A percentile compares a stretch with the other conserved stretches of the same genome.
Evolutionary conservation across 257 asterid genomes (phyloP).

Genomic region (Rhazya stricta): DNA sequence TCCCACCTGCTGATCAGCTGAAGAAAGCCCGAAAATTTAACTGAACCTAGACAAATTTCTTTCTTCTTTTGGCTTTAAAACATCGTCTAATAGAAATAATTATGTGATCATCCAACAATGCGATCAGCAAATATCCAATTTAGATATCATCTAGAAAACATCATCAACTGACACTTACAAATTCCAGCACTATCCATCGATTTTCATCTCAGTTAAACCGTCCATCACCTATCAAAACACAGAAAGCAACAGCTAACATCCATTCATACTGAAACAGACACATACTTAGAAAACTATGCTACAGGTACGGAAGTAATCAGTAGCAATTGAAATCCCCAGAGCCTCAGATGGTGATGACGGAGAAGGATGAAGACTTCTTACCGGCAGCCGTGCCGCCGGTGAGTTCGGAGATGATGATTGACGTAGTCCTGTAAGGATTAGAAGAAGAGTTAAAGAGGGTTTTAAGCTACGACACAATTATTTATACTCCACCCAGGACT

Average conservation of each 20-base stretch:
- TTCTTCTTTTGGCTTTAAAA: background rate
- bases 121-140: background rate
- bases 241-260: background rate
- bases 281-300: background rate
- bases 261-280: background rate
- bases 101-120: background rate
- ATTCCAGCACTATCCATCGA: background rate
- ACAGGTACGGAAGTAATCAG: background rate
- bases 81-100: background rate
- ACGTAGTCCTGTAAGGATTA: background rate
- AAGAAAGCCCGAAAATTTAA: background rate
- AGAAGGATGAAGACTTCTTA: background rate
- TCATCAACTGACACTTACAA: background rate
- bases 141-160: background rate
- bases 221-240: background rate
- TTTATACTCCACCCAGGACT: background rate
- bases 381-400: constrained; percentile 8
- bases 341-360: background rate
- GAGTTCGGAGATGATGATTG: constrained; percentile 6
- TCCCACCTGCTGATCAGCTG: background rate
- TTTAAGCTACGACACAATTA: background rate
- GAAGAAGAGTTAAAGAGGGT: background rate
- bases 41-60: background rate
- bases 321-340: background rate
- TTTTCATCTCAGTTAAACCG: constrained; percentile 1